Conservation (phyloP, 2,329 filamentous ascomycete species). For the Colletotrichum eleusines region DNA sequence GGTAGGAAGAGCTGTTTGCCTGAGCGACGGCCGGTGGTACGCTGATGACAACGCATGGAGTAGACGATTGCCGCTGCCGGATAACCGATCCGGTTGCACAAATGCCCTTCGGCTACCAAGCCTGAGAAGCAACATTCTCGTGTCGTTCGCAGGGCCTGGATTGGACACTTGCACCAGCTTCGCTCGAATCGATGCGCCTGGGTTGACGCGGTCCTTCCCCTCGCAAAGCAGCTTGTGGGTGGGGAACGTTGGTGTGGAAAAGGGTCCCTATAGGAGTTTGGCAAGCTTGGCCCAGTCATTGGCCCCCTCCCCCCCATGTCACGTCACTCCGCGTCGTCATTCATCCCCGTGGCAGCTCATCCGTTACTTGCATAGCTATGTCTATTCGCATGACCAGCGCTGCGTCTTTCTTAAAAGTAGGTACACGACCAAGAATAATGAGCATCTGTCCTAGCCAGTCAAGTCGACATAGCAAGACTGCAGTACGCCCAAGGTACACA, state of each 20-base stretch:
- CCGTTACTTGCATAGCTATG: neutral
- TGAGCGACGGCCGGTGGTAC: neutral
- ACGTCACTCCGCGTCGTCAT: neutral
- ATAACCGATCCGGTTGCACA: conserved; percentile 5
- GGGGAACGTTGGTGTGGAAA: neutral
- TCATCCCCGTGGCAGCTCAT: neutral
- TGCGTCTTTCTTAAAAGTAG: neutral
- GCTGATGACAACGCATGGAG: conserved; percentile 12
- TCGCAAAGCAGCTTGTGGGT: neutral
- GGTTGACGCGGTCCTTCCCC: neutral
- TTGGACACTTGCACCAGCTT: conserved; percentile 6
- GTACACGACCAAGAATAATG: neutral
- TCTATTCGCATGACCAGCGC: neutral
- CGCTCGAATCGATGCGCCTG: conserved; percentile 5
- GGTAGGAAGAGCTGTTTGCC: neutral
- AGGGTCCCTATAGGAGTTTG: neutral
- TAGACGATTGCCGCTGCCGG: neutral
- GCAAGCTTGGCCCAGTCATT: conserved; percentile 10
- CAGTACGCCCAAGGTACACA: neutral
- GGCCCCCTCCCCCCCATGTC: neutral
- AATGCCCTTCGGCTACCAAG: conserved; percentile 18
- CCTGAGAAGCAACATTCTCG: conserved; percentile 24
- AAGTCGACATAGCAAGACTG: neutral
- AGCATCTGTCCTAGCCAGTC: neutral
- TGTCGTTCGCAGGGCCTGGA: conserved; percentile 12